Base-by-base conservation (phyloP, 2,329 filamentous ascomycete genomes). In the Fusarium nelsonii region DNA sequence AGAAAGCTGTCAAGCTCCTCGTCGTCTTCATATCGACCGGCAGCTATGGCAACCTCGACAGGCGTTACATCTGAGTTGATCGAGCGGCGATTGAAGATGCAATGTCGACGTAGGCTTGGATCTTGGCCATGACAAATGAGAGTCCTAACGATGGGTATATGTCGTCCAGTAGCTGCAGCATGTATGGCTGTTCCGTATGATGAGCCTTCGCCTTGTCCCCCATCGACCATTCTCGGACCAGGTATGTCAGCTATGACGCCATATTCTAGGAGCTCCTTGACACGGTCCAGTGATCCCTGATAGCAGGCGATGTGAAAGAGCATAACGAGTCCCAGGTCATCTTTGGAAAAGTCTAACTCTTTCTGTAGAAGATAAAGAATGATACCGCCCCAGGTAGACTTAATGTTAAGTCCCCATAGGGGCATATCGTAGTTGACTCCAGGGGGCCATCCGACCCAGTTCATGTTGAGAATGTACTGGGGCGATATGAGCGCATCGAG, bases 401-500 rank as follows among this genome's bases (percentile, higher is more conserved):
- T 12, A 6, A 64, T 43, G 4, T 64, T 30, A 23, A 44, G 16
- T 3, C 15, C 6, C 64, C 58, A 68, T 2, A 65, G 8, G 0
- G 48, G 58, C 5, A 12, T 7, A 5, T 53, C 59, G 8, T 34
- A 64, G 9, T 50, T 30, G 1, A 64, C 46, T 1, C 64, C 58
- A 0, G 64, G 64, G 1, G 64, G 64, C 51, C 58, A 65, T 6
- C 58, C 51, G 6, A 60, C 37, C 64, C 52, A 65, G 5, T 26
- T 64, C 46, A 65, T 54, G 3, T 68, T 28, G 9, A 50, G 32
- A 3, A 65, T 28, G 4, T 18, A 7, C 12, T 68, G 64, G 1
- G 64, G 58, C 0, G 64, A 68, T 18, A 68, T 59, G 0, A 68
- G 3, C 3, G 64, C 64, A n/a, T 68, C 64, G 0, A 68, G 45